Conservation (phyloP, 371 early-diverging fungal genomes). For the Mortierella sp. region DNA sequence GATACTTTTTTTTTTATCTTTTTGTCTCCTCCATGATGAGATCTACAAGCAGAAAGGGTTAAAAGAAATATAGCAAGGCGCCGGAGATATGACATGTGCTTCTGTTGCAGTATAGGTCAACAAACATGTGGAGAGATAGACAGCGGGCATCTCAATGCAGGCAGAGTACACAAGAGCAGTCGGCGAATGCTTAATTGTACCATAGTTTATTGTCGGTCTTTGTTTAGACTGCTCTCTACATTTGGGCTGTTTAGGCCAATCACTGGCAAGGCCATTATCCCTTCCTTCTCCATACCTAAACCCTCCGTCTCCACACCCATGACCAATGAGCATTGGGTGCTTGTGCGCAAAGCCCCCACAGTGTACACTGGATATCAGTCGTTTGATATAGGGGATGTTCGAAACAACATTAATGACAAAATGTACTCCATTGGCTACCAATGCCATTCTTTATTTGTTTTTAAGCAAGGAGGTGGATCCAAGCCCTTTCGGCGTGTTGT, state of each 20-base stretch:
- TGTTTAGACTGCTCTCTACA: neutral
- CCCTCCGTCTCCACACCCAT: neutral
- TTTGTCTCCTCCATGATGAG: too few relatives aligned
- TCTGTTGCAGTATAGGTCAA: neutral
- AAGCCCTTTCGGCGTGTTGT: too few relatives aligned
- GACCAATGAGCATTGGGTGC: neutral
- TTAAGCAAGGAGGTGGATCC: too few relatives aligned
- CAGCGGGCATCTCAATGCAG: neutral
- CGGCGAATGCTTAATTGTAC: too few relatives aligned
- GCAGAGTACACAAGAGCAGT: too few relatives aligned
- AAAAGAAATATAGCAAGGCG: neutral
- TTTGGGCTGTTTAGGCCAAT: neutral
- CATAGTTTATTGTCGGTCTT: neutral
- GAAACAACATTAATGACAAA: neutral
- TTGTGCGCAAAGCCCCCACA: neutral
- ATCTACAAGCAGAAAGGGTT: neutral
- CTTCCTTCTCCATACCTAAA: neutral
- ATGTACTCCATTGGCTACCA: too few relatives aligned
- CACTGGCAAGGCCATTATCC: neutral
- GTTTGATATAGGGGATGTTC: neutral
- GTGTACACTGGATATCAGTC: neutral
- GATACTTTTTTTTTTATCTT: too few relatives aligned
- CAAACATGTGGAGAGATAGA: slow-evolving; percentile 2
- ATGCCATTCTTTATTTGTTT: too few relatives aligned
- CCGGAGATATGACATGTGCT: too few relatives aligned